Percentiles rank a stretch among this genome's conserved stretches.
phyloP scores from a whole-genome alignment of 176 grass and related monocot species.

The Hordeum vulgare region DNA sequence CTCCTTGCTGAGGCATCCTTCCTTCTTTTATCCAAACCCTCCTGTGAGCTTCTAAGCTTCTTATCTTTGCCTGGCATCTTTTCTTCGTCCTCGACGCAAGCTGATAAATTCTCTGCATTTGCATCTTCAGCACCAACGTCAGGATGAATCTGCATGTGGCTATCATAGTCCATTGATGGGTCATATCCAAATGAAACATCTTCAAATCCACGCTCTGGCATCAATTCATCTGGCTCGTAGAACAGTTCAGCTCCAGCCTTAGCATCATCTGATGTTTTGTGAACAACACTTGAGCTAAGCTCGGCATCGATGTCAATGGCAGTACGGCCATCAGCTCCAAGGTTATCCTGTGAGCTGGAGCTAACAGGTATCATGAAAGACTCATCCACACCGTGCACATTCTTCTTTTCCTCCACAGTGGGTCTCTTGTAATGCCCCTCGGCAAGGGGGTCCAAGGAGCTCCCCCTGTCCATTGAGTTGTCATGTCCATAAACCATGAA shows the following conservation, averaged over 20 bases:
- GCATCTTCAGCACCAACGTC: slow-evolving; percentile 33
- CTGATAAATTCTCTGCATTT: slow-evolving; percentile 36
- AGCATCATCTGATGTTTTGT: slow-evolving; percentile 40
- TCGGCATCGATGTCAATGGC: slow-evolving; percentile 83
- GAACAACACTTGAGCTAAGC: slow-evolving; percentile 25
- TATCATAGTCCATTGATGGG: slow-evolving; percentile 83
- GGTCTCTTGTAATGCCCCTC: slow-evolving; percentile 45
- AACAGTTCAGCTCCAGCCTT: slow-evolving; percentile 48
- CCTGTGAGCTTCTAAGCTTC: slow-evolving; percentile 53
- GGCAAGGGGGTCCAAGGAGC: slow-evolving; percentile 62
- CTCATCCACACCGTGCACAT: slow-evolving; percentile 45
- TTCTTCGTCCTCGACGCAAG: slow-evolving; percentile 32
- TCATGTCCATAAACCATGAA: slow-evolving; percentile 76
- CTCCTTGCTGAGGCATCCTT: slow-evolving; percentile 55
- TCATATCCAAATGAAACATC: slow-evolving; percentile 62
- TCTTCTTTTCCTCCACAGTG: slow-evolving; percentile 27
- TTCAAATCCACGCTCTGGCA: slow-evolving; percentile 65
- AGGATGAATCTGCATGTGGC: slow-evolving; percentile 49
- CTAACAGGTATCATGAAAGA: slow-evolving; percentile 84
- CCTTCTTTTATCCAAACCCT: slow-evolving; percentile 69
- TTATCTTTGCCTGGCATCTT: slow-evolving; percentile 65
- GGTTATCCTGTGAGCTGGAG: slow-evolving; percentile 41
- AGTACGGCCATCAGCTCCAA: slow-evolving; percentile 42
- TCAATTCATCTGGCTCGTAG: slow-evolving; percentile 87
- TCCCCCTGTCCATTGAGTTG: slow-evolving; percentile 38